These are phyloP conservation scores for Leccinum solheimii DNA, from an alignment of 1,284 basidiomycete species.

Conservation along the genomic window DNA sequence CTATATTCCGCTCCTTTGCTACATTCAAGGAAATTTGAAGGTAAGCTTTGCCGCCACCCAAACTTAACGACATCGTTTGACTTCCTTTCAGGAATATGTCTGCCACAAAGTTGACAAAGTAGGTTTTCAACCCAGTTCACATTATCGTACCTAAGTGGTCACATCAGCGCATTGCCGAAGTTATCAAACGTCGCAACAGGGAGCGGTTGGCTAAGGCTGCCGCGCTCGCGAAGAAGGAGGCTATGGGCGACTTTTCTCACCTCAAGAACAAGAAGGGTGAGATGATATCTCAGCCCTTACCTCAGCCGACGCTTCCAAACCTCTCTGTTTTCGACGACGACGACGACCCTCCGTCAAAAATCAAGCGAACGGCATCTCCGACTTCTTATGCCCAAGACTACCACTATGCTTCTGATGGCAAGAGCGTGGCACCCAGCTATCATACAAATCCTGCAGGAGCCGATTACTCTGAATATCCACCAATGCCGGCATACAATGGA, in stretches of 20 bases:
- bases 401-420: constrained; percentile 46
- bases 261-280: constrained; percentile 94
- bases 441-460: constrained; percentile 35
- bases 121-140: constrained; percentile 12
- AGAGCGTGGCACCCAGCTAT: constrained; percentile 37
- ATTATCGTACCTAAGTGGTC: constrained; percentile 12
- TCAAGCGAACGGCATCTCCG: constrained; percentile 56
- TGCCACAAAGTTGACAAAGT: constrained; percentile 99
- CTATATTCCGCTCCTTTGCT: constrained; percentile 91
- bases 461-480: constrained; percentile 63
- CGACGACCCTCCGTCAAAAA: constrained; percentile 60
- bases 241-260: constrained; percentile 85
- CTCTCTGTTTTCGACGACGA: constrained; percentile 82
- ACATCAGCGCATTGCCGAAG: constrained; percentile 80
- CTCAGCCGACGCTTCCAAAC: constrained; percentile 95
- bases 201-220: constrained; percentile 82
- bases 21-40: constrained; percentile 96
- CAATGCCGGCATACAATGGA: constrained; percentile 71
- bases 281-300: constrained; percentile 76
- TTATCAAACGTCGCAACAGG: constrained; percentile 91
- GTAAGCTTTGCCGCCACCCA: constrained; percentile 37
- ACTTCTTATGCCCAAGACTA: constrained; percentile 58
- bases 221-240: constrained; percentile 87
- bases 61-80: constrained; percentile 7
- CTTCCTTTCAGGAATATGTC: constrained; percentile 79